A percentile compares a stretch with the other conserved stretches of the same genome.
Evolutionary conservation across 768 basidiomycete genomes (phyloP).

Genomic region (Fibroporia radiculosa): DNA sequence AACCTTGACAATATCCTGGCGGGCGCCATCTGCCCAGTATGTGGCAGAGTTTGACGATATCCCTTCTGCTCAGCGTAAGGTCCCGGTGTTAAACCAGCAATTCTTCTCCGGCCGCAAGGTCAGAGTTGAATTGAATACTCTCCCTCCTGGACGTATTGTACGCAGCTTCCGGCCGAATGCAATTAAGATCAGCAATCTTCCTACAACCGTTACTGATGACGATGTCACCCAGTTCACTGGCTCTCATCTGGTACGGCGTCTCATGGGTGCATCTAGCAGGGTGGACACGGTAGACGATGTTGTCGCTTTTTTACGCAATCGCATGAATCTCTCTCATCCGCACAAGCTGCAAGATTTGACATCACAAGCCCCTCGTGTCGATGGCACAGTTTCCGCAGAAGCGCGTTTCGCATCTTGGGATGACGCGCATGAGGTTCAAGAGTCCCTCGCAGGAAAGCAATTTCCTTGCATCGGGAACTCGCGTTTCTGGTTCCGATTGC

Average conservation of each 20-base stretch:
- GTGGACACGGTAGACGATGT: neutral
- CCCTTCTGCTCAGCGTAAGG: slow-evolving; percentile 26
- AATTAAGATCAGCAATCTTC: slow-evolving; percentile 38
- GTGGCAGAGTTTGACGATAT: slow-evolving; percentile 27
- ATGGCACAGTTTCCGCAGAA: neutral
- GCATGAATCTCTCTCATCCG: neutral
- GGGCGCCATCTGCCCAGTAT: slow-evolving; percentile 33
- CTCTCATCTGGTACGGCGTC: neutral
- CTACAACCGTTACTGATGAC: slow-evolving; percentile 18
- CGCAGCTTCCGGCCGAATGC: slow-evolving; percentile 24
- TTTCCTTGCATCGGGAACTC: neutral
- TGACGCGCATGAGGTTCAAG: neutral
- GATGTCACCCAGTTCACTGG: slow-evolving; percentile 20
- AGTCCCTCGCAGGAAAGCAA: neutral
- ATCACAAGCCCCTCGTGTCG: neutral
- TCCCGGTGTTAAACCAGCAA: slow-evolving; percentile 5
- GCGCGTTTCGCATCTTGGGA: slow-evolving; percentile 12
- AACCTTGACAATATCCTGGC: slow-evolving; percentile 45
- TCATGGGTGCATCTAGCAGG: neutral
- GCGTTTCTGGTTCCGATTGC: neutral
- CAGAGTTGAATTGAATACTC: slow-evolving; percentile 36
- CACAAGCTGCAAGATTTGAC: neutral
- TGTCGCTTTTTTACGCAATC: neutral
- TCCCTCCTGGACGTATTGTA: slow-evolving; percentile 25
- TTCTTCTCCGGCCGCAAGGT: slow-evolving; percentile 36